Evolutionary conservation across 805 yeast species (phyloP), one percentile per base, ranked within the genome.

Genomic region (Pichia nanzhaoensis): DNA sequence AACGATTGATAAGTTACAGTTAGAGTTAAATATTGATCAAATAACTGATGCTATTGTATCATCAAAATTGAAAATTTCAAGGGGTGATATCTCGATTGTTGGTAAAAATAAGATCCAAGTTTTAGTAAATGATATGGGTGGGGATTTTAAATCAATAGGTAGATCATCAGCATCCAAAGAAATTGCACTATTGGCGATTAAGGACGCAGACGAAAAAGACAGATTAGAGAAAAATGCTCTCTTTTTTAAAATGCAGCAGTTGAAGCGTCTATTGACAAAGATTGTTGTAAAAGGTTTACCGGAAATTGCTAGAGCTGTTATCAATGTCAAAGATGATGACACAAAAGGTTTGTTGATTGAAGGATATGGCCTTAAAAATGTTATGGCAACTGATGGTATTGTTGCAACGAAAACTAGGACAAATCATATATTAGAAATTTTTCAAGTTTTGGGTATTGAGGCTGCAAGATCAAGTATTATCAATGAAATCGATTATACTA

Each of bases 331-430:
- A 51, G 93, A 86, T 60, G 85, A 84, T 61, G 82, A 84, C 55
- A 84, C 80, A 63, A 86, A 88, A 63, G 99, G 93, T 67, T 70
- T 93, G 52, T 74, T 93, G 56, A 98, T 93, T 39, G 99, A 93
- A 74, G 99, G 99, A 33, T 93, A 93, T 60, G 99, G 99, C 30
- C 70, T 93, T 53, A 85, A 89, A 58, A 88, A 87, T 41, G 99
- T 93, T 43, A 93, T 93, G 98, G 80, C 88, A 49, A 91, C 98
- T 1, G 98, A 93, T 61, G 99, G 99, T 69, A 88, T 93, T 41
- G 71, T 91, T 35, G 96, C 99, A 6, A 71, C 82, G 20, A 81
- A 80, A 62, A 91, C 99, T 0, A 72, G 73, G 48, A 91, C 99
- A 12, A 93, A 93, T 63, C 99, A 93, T 67, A 81, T 93, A 30